Evolutionary conservation across 2,329 filamentous ascomycete species (phyloP).

Genomic region (Xylariaceae sp.): DNA sequence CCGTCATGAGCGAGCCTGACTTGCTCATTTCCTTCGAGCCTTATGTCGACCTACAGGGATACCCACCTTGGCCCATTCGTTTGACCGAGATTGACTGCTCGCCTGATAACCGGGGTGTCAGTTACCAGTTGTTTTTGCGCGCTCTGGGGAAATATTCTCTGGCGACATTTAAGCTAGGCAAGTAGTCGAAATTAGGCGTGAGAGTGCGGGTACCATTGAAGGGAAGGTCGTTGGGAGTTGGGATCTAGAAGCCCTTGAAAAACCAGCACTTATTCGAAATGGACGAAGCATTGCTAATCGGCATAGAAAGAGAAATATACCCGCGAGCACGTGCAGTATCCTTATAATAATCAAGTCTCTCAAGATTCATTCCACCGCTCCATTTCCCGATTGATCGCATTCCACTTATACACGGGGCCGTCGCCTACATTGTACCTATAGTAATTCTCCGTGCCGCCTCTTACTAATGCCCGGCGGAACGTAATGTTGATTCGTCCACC

Average conservation of each 20-base stretch:
- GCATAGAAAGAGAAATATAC: constrained; percentile 16
- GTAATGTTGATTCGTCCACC: constrained; percentile 74
- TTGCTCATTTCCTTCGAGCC: constrained; percentile 85
- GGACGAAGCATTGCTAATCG: not conserved
- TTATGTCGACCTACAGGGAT: constrained; percentile 79
- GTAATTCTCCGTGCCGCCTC: constrained; percentile 75
- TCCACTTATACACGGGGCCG: constrained; percentile 68
- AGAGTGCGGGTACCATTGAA: not conserved
- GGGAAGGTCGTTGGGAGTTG: not conserved
- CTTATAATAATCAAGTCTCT: not conserved
- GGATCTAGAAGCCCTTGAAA: not conserved
- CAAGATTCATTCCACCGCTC: constrained; percentile 31
- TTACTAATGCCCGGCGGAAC: constrained; percentile 68
- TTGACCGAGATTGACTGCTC: constrained; percentile 90
- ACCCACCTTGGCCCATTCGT: constrained; percentile 94
- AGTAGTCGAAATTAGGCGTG: constrained; percentile 35
- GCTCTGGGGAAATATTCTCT: constrained; percentile 80
- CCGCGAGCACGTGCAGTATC: constrained; percentile 7
- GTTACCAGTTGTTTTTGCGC: constrained; percentile 89
- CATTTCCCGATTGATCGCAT: constrained; percentile 53
- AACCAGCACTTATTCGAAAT: not conserved
- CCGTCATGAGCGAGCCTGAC: constrained; percentile 85
- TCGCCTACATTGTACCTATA: constrained; percentile 79
- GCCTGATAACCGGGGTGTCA: constrained; percentile 75
- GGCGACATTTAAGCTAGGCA: constrained; percentile 84